Evolutionary conservation across 2,329 filamentous ascomycete species (phyloP).

Genomic region (Ophiostoma sp.): DNA sequence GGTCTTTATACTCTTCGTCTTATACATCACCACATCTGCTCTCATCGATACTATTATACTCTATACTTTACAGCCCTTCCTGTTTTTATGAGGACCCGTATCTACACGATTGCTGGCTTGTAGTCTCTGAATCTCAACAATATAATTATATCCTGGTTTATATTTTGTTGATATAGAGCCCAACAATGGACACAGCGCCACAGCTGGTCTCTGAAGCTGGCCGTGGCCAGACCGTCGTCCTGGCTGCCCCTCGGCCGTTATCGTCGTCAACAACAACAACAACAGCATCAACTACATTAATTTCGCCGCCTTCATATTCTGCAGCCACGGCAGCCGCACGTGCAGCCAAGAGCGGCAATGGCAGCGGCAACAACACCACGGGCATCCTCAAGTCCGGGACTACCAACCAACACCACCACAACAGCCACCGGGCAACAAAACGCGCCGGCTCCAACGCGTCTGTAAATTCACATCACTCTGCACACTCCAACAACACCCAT

Average conservation of each 20-base stretch:
- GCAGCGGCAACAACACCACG: constrained; percentile 24
- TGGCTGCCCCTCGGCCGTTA: not conserved
- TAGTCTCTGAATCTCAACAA: not conserved
- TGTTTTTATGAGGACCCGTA: constrained; percentile 2
- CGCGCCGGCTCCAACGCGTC: constrained; percentile 36
- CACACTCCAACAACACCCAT: not conserved
- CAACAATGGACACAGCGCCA: not conserved
- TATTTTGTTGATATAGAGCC: not conserved
- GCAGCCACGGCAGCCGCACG: constrained; percentile 13
- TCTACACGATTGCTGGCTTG: constrained; percentile 9
- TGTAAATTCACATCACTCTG: constrained; percentile 32
- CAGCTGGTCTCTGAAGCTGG: not conserved
- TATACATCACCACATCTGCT: not conserved
- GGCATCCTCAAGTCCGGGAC: not conserved
- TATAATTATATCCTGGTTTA: not conserved
- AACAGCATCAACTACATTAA: not conserved
- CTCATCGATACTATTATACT: too few relatives aligned
- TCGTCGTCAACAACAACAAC: not conserved
- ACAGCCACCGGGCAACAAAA: constrained; percentile 46
- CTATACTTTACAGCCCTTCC: not conserved
- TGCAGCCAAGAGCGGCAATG: constrained; percentile 27
- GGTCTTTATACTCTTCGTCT: not conserved
- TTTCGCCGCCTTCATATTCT: not conserved
- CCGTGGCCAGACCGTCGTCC: not conserved
- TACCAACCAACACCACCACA: constrained; percentile 26